Evolutionary conservation across 2,329 filamentous ascomycete species (phyloP), one percentile per base, ranked within the genome.

Genomic region (Akanthomyces lecanii): DNA sequence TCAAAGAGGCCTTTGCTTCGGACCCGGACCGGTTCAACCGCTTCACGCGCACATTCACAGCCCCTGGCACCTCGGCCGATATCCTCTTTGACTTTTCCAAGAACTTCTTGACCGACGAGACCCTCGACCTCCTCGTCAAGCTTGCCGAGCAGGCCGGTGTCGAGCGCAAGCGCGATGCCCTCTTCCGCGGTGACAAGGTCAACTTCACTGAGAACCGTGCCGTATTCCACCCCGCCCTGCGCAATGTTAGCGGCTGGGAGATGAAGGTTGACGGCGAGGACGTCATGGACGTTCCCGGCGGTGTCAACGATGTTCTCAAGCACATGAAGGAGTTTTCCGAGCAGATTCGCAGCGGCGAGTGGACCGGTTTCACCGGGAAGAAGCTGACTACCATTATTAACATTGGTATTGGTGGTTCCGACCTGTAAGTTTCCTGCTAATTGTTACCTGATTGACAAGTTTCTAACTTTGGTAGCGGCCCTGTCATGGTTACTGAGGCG

Each of bases 251-350:
- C 75, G 92, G 91, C 75, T 87, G 91, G 84, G 87, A 84, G 30
- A 88, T 89, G 82, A 81, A 91, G 78, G 95, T 98, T 38, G 89
- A 97, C 68, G 94, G 93, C 66, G 82, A 92, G 79, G 94, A 96
- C 74, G 95, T 99, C 72, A 94, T 97, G 76, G 92, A 89, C 77
- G 87, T 89, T 66, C 86, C 93, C 63, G 91, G 93, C 71, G 95
- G 88, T 63, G 94, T 97, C 76, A 93, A 96, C 75, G 84, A 86
- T 44, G 95, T 98, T 63, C 84, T 99, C 63, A 85, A 96, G 67
- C 95, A 99, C 81, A 98, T 99, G 90, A 96, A 96, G 84, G 91
- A 95, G 79, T 99, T 99, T 81, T 93, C 91, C 51, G 91, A 97
- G 80, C 89, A 96, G 79, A 89, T 99, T 63, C 87, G 95, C 74